Conservation (phyloP, 441 rosid species). For the Biscutella laevigata region DNA sequence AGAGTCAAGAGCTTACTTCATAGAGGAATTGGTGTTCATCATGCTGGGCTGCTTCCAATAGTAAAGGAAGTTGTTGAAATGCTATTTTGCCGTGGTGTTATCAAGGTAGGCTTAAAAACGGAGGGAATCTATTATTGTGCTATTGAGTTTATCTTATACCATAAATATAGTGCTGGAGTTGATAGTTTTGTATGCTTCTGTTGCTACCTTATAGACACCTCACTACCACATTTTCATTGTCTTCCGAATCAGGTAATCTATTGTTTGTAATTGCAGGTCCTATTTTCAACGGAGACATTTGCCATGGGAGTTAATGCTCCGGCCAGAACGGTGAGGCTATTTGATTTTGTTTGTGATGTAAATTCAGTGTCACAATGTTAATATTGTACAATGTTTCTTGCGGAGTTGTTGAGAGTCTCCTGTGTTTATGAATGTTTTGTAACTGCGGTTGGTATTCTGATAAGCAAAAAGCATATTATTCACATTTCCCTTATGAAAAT, state of each 20-base stretch:
- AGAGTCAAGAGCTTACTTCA: conserved; percentile 82
- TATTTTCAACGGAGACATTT: conserved; percentile 97
- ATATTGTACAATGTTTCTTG: background rate
- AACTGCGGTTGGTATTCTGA: background rate
- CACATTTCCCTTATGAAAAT: background rate
- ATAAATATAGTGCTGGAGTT: background rate
- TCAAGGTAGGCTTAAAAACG: conserved; percentile 51
- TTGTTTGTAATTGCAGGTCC: conserved; percentile 44
- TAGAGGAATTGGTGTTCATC: conserved; percentile 95
- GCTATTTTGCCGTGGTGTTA: conserved; percentile 97
- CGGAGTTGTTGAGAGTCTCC: background rate
- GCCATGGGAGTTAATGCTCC: conserved; percentile 99
- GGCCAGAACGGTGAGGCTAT: conserved; percentile 80
- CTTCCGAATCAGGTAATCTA: background rate
- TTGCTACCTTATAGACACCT: conserved; percentile 1
- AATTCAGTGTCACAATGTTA: conserved; percentile 6
- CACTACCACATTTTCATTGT: background rate
- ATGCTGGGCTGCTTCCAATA: conserved; percentile 98
- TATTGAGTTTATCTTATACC: background rate
- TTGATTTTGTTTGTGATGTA: background rate
- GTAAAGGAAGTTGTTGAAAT: conserved; percentile 98
- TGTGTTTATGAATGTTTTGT: background rate
- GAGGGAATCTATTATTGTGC: background rate
- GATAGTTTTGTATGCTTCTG: background rate
- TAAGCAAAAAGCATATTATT: background rate